Evolutionary conservation across 495 filamentous ascomycete species (phyloP).

Genomic region (Penicillium flavigenum): DNA sequence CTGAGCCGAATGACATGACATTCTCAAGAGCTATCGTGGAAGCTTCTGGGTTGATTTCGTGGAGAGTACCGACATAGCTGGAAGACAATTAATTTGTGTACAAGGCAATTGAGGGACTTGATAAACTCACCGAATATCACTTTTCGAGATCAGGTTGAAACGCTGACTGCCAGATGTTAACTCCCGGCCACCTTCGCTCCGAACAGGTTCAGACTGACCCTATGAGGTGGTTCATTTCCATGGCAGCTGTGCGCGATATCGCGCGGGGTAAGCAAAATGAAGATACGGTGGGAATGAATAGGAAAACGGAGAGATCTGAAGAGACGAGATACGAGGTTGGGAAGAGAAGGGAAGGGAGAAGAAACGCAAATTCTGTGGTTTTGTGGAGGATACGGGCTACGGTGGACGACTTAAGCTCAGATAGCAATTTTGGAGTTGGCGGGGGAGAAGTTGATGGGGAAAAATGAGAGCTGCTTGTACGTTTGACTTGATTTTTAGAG

Average conservation of each 20-base stretch:
- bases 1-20: constrained; percentile 89
- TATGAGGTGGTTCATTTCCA: constrained; percentile 57
- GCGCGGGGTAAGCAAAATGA: constrained; percentile 35
- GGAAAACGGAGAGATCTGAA: constrained; percentile 8
- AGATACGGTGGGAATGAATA: constrained; percentile 14
- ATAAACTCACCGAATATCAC: constrained; percentile 81
- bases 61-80: constrained; percentile 92
- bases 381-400: constrained; percentile 43
- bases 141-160: constrained; percentile 82
- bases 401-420: constrained; percentile 39
- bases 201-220: constrained; percentile 46
- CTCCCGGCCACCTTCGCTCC: constrained; percentile 41
- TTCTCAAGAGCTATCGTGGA: constrained; percentile 95
- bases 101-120: constrained; percentile 6
- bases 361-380: constrained; percentile 32
- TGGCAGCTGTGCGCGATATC: constrained; percentile 38
- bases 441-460: constrained; percentile 10
- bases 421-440: constrained; percentile 32
- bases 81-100: constrained; percentile 26
- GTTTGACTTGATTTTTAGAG: not conserved
- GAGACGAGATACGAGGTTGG: constrained; percentile 18
- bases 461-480: not conserved
- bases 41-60: constrained; percentile 96
- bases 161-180: constrained; percentile 52
- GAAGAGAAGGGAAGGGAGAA: constrained; percentile 30